Evolutionary conservation across 73 alveolate genomes (phyloP), one percentile per base, ranked within the genome.

Genomic region (Uronychia binucleata): DNA sequence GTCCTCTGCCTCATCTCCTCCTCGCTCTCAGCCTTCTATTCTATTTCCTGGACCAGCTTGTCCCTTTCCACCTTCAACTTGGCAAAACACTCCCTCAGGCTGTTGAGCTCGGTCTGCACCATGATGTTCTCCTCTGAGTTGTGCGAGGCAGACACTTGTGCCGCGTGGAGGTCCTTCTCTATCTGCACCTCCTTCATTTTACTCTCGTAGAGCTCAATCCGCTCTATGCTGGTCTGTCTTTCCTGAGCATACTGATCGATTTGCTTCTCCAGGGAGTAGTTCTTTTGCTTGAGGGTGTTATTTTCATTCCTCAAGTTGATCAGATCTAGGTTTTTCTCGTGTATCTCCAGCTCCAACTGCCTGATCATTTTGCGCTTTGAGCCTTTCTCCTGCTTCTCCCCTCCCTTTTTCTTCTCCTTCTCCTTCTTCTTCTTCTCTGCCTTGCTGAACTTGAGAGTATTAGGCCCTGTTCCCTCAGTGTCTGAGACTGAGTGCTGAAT

Each of bases 21-120:
- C 58, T 87, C 91, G 29, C 85, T 74, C 59, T 74, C 28, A 14
- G 76, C 28, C 8, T 33, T 75, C 19, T 1, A 5, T 1, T 85
- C 75, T 0, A 87, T 35, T 57, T 88, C 90, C 28, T 76, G 31
- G 0, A 77, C 84, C 13, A 86, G 80, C 60, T 84, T 79, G 77
- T 83, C 93, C n/a, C 87, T 75, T 28, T 87, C 92, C 8, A 87
- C 90, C 79, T 80, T 88, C 8, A 91, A 77, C 35, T 91, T 86
- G 26, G 92, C 90, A 58, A 77, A 79, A 33, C 88, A 77, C 58
- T 87, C 91, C 83, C 89, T 84, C 28, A 84, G 34, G 46, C 83
- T 58, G 79, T 85, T 89, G 5, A 78, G 46, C 31, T 85, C 91
- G 25, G 19, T 34, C 31, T 88, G 81, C 5, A 88, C 67, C n/a